Evolutionary conservation across 164 flowering plant species (phyloP), one percentile per base, ranked within the genome.

Genomic region (Magnolia sinica): DNA sequence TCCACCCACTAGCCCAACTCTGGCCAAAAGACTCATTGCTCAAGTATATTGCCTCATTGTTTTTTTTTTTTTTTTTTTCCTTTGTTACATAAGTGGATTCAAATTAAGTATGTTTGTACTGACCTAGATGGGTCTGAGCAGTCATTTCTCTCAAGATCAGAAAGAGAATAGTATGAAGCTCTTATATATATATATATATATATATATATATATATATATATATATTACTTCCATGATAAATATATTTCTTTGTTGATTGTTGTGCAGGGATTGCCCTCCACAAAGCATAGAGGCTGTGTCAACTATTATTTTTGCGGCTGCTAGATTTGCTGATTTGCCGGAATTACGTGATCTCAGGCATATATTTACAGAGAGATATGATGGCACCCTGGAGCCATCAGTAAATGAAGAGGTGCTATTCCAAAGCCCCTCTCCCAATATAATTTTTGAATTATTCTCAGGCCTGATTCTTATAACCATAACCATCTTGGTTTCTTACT

Each of bases 241-340:
- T 16, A 55, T 55, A 11, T 11, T 24, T 64, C 31, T 29, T 68
- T 68, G 1, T 31, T 31, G 19, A 14, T 52, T 23, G 68, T 71
- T 37, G 75, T 78, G 16, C 86, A 94, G 99, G 72, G 94, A 87
- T 61, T 96, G 97, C 79, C 98, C 98, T 50, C 91, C 88, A 64
- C 94, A 93, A 73, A 89, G 96, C 81, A 85, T 84, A 80, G 92
- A 87, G 82, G 92, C 97, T 71, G 90, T 90, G 7, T 85, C 92
- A 31, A 91, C 93, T 61, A 83, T 96, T 61, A 89, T 91, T 88
- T 90, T 86, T 86, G 99, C 99, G 68, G 98, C 99, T 1, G 92
- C 99, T 22, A 86, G 98, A 79, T 90, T 89, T 82, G 90, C 98
- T 31, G 98, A 93, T 82, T 83, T 96, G 70, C 98, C 96, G n/a